Conservation (phyloP, 176 grass and related monocot species). For the Zea luxurians region DNA sequence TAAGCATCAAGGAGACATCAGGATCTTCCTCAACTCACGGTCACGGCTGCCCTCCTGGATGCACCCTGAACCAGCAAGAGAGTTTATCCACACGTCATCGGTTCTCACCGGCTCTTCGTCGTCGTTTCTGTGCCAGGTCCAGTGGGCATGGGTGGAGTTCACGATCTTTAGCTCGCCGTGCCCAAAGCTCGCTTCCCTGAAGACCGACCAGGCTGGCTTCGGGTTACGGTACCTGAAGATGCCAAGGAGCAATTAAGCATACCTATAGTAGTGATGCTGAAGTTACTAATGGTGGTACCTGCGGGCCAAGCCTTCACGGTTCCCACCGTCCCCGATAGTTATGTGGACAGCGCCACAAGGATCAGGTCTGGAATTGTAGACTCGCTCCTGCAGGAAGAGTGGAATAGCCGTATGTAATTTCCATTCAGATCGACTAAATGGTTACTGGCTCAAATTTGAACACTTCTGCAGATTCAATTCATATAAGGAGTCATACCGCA, state of each 20-base stretch:
- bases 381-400: conserved; percentile 50
- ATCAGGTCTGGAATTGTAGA: conserved; percentile 61
- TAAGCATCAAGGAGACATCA: conserved; percentile 63
- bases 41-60: conserved; percentile 33
- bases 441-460: conserved; percentile 15
- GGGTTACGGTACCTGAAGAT: conserved; percentile 63
- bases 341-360: conserved; percentile 82
- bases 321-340: conserved; percentile 94
- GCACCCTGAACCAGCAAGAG: conserved; percentile 58
- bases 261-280: background rate
- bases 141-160: conserved; percentile 78
- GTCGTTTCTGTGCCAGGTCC: conserved; percentile 97
- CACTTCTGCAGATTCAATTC: background rate
- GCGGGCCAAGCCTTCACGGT: conserved; percentile 83
- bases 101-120: conserved; percentile 73
- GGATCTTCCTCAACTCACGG: conserved; percentile 57
- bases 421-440: background rate
- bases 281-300: conserved; percentile 44
- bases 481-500: conserved; percentile 50
- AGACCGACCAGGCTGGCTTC: conserved; percentile 90
- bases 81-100: conserved; percentile 90
- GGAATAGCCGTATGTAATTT: conserved; percentile 7
- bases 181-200: conserved; percentile 95
- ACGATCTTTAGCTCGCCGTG: conserved; percentile 79
- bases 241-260: background rate